Percentiles rank a stretch among this genome's conserved stretches.
phyloP scores from a whole-genome alignment of 2,329 filamentous ascomycete genomes.

The Teratosphaeria viscida region DNA sequence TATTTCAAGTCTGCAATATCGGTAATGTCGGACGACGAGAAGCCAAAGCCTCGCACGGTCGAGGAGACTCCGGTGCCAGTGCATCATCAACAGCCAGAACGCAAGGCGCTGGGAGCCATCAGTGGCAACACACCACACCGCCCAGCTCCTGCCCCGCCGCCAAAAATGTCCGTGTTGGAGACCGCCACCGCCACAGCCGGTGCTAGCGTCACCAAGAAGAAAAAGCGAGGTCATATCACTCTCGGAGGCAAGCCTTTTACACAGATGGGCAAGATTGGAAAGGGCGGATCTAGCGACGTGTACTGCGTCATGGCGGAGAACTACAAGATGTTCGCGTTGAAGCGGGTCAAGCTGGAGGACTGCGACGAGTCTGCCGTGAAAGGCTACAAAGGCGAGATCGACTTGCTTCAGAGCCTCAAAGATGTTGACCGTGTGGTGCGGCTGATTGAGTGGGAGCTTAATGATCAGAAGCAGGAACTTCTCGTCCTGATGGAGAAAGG shows the following conservation, averaged over 20 bases:
- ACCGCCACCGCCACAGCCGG: slow-evolving; percentile 77
- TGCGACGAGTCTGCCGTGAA: slow-evolving; percentile 73
- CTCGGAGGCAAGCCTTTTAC: slow-evolving; percentile 90
- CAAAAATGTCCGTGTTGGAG: slow-evolving; percentile 95
- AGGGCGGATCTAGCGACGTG: slow-evolving; percentile 86
- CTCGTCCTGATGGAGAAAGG: slow-evolving; percentile 95
- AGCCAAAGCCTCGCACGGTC: slow-evolving; percentile 29
- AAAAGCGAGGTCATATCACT: slow-evolving; percentile 71
- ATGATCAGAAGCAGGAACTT: slow-evolving; percentile 79
- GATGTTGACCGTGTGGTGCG: slow-evolving; percentile 84
- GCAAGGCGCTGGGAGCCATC: slow-evolving; percentile 41
- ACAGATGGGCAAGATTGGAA: slow-evolving; percentile 78
- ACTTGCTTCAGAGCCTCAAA: slow-evolving; percentile 69
- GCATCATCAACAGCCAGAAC: slow-evolving; percentile 22
- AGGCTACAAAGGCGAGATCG: slow-evolving; percentile 92
- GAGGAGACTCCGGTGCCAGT: slow-evolving; percentile 31
- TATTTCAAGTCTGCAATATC: slow-evolving; percentile 46
- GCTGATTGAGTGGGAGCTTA: slow-evolving; percentile 85
- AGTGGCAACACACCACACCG: slow-evolving; percentile 66
- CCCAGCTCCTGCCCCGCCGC: slow-evolving; percentile 66
- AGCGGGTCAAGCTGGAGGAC: slow-evolving; percentile 82
- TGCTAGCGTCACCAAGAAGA: slow-evolving; percentile 64
- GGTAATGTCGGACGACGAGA: slow-evolving; percentile 38
- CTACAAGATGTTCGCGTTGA: slow-evolving; percentile 87
- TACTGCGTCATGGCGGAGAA: slow-evolving; percentile 97